Base-by-base conservation (phyloP, 192 early-diverging fungal species). In the Backusella morwellensis region DNA sequence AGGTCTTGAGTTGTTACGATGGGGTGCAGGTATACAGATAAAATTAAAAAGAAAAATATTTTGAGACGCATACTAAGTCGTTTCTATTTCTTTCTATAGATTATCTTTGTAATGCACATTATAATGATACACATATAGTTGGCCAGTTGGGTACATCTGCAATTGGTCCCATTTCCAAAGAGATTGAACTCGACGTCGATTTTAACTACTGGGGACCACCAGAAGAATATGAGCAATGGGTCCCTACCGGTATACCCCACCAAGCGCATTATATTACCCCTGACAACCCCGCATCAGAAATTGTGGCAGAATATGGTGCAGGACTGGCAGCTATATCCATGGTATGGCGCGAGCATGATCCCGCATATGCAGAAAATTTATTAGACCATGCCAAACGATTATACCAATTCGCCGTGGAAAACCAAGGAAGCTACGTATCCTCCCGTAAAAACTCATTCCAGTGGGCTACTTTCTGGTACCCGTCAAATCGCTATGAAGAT, bases 181-280 rank as follows among this genome's bases (percentile, higher is more conserved):
- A 75, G 68, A 78, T 82, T 7, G 80, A 78, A 71, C 70, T 82
- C 44, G 78, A 83, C 19, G 73, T 90, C 4, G 88, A 90, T 50
- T 87, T 87, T 74, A 82, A 86, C 79, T 90, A 90, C 44, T 90
- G 85, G 85, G 87, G 86, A 23, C 87, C 88, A 50, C 82, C 82
- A 23, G 82, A 84, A 68, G 87, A 86, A 66, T 83, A 85, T 17
- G 82, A 84, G 38, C 66, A 77, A 63, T 84, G 82, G 82, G 79
- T 84, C 6, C 82, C 82, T 19, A 75, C 77, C 5, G 79, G 79
- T 21, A 50, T 80, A 66, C 77, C 77, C 17, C 82, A 84, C 40
- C 66, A 77, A 35, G 78, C 82, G 1, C 73, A 71, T 19, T 84
- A 84, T 34, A 78, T 72, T 17, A 73, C 78, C n/a, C 78, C 80